A percentile compares a stretch with the other conserved stretches of the same genome.
Evolutionary conservation across 2,329 filamentous ascomycete genomes (phyloP).

Genomic region (Dactylellina drechsleri): DNA sequence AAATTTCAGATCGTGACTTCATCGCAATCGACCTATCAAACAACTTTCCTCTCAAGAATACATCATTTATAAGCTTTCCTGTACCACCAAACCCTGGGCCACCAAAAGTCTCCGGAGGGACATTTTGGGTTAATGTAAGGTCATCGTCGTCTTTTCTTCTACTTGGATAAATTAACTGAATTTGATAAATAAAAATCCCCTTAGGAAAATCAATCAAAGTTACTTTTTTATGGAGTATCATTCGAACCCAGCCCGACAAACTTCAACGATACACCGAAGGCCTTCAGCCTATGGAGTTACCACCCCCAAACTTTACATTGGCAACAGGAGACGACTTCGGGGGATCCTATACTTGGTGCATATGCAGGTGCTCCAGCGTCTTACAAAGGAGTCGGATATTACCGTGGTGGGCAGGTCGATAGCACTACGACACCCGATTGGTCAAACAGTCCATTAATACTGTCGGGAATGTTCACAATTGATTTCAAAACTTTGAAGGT

Average conservation of each 20-base stretch:
- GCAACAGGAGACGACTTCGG: conserved; percentile 4
- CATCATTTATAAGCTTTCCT: conserved; percentile 19
- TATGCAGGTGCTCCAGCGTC: conserved; percentile 20
- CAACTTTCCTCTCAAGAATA: conserved; percentile 9
- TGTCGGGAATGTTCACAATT: conserved; percentile 40
- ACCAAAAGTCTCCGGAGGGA: conserved; percentile 18
- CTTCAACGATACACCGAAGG: conserved; percentile 9
- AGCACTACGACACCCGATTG: conserved; percentile 22
- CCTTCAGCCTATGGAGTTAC: conserved; percentile 34
- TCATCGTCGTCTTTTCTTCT: background rate
- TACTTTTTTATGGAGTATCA: conserved; percentile 36
- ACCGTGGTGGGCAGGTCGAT: conserved; percentile 41
- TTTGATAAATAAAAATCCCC: background rate
- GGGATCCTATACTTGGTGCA: conserved; percentile 15
- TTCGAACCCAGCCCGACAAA: background rate
- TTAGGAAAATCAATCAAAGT: conserved; percentile 19
- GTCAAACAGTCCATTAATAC: conserved; percentile 7
- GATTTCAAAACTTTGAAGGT: conserved; percentile 18
- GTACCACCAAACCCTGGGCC: conserved; percentile 34
- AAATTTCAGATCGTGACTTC: conserved; percentile 21
- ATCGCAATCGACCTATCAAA: conserved; percentile 17
- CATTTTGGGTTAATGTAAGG: conserved; percentile 36
- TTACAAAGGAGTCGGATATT: conserved; percentile 38
- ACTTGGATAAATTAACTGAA: background rate
- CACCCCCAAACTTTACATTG: conserved; percentile 5